phyloP scores from a whole-genome alignment of 73 alveolate genomes.

The Durusdinium trenchii region DNA sequence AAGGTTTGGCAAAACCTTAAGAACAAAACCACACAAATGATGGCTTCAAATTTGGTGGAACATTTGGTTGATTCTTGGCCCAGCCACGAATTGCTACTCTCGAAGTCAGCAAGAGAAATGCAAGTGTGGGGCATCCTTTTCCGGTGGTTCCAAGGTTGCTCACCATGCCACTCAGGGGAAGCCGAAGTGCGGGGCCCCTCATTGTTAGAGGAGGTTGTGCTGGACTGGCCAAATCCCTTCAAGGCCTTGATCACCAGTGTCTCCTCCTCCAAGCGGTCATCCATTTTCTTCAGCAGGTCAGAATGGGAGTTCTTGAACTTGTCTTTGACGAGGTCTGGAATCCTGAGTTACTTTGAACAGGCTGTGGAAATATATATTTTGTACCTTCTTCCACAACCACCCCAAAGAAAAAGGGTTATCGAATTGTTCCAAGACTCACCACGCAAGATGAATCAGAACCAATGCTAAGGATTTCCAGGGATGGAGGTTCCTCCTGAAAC shows the following conservation, averaged over 20 bases:
- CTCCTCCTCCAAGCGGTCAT: neutral
- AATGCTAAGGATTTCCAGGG: neutral
- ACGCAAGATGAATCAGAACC: neutral
- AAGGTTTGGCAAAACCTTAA: too few species aligned
- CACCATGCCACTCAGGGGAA: constrained; percentile 11
- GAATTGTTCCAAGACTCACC: neutral
- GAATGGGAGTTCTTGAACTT: neutral
- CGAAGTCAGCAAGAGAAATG: neutral
- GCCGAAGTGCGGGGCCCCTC: neutral
- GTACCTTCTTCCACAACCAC: too few species aligned
- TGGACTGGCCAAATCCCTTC: neutral
- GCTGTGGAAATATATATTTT: too few species aligned
- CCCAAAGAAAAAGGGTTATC: too few species aligned
- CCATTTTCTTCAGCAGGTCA: neutral
- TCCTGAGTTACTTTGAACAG: too few species aligned
- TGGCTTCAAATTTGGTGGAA: neutral
- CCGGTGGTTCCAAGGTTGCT: neutral
- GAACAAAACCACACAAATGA: neutral
- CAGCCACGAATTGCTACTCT: neutral
- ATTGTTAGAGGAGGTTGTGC: neutral
- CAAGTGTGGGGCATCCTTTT: neutral
- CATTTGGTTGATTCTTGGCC: neutral
- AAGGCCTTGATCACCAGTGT: neutral
- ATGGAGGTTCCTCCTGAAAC: neutral
- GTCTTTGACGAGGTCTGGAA: neutral